These are phyloP conservation scores for Hippophae rhamnoides DNA, from an alignment of 306 rosid species.

Conservation along the genomic window DNA sequence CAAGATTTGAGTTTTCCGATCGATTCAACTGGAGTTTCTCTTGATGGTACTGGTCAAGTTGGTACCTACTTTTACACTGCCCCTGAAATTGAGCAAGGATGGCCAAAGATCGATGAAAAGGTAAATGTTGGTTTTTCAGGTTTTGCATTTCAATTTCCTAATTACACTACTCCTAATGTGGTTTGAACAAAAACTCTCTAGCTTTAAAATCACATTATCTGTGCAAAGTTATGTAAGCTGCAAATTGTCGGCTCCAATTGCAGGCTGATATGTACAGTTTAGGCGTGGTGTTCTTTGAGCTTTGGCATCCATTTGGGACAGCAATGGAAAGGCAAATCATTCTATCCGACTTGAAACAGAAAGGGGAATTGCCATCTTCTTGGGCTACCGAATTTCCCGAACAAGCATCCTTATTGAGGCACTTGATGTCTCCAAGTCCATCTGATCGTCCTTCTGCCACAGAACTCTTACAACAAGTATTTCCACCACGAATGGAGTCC, in stretches of 20 bases:
- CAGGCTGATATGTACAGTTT: slow-evolving; percentile 99
- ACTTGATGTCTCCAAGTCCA: slow-evolving; percentile 78
- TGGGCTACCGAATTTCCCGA: slow-evolving; percentile 84
- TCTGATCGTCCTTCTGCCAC: slow-evolving; percentile 89
- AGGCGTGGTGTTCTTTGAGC: slow-evolving; percentile 91
- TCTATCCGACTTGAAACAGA: slow-evolving; percentile 73
- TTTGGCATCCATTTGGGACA: slow-evolving; percentile 96
- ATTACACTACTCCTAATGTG: neutral
- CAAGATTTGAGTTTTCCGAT: slow-evolving; percentile 56
- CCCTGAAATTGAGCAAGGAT: slow-evolving; percentile 98
- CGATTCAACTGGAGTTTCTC: slow-evolving; percentile 68
- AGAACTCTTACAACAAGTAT: slow-evolving; percentile 61
- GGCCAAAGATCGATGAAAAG: slow-evolving; percentile 99
- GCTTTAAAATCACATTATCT: slow-evolving; percentile 14
- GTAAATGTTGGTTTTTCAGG: slow-evolving; percentile 21
- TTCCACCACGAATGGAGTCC: slow-evolving; percentile 91
- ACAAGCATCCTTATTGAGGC: slow-evolving; percentile 57
- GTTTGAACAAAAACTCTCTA: neutral
- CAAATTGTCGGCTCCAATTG: slow-evolving; percentile 26
- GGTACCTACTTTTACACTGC: slow-evolving; percentile 96
- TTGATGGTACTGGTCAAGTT: slow-evolving; percentile 95
- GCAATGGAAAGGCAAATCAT: slow-evolving; percentile 80
- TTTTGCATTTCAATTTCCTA: slow-evolving; percentile 1
- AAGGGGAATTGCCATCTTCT: slow-evolving; percentile 58
- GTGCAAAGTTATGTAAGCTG: slow-evolving; percentile 16